Evolutionary conservation across 2,329 filamentous ascomycete species (phyloP), one percentile per base, ranked within the genome.

Genomic region (Colletotrichum caudatum): DNA sequence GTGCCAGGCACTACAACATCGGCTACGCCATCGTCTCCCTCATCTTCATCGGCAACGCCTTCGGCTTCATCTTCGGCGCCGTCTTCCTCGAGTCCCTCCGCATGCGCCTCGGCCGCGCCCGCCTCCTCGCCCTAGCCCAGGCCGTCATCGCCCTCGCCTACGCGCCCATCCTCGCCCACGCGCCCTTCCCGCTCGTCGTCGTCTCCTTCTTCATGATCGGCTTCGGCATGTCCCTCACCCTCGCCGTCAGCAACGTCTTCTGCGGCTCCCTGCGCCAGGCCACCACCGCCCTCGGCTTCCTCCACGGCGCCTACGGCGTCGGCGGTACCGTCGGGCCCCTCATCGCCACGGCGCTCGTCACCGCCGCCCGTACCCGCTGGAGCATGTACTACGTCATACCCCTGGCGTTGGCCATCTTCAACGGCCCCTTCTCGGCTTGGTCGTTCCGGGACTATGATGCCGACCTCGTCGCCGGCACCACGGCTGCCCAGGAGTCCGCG

Each of bases 11-110:
- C 76, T 97, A 95, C 77, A 75, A 85, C 69, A 93, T 96, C 67
- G 91, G 91, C 53, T 95, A 96, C 78, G 92, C 90, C 2, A 81
- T 94, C 11, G 92, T 96, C 3, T 95, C 94, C 2, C 84, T 95
- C 48, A 93, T 97, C 77, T 97, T 96, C 82, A 88, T 96, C 39
- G 89, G 91, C 56, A 93, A 93, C 75, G 93, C 94, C 0, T 74
- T 91, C 5, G 94, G 94, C 20, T 97, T 94, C 82, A 90, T 97
- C 77, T 80, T 87, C 16, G 91, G 92, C 1, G 93, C 93, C 1
- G 88, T 91, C 48, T 85, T 92, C 73, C 87, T 92, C n/a, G 91
- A 94, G 76, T 80, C 82, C 1, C 82, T 94, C 5, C 86, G 91
- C 65, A 81, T 82, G 7, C 87, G 86, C 26, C 80, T 94, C 2